A percentile compares a stretch with the other conserved stretches of the same genome.
Evolutionary conservation across 345 rosid genomes (phyloP).

Genomic region (Arabidopsis arenosa): DNA sequence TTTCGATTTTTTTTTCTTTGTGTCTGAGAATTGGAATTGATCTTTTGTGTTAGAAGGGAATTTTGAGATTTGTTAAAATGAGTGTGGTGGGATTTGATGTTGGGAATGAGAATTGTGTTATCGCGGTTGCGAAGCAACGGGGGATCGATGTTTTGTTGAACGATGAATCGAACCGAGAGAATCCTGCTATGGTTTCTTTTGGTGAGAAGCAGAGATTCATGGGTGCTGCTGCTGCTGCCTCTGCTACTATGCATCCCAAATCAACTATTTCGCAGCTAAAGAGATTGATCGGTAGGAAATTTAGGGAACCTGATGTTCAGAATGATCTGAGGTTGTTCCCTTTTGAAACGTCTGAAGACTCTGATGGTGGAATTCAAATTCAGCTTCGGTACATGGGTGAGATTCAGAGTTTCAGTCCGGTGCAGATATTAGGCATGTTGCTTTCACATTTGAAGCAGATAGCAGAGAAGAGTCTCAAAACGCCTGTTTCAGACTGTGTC

Average conservation of each 20-base stretch:
- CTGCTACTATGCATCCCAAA: constrained; percentile 76
- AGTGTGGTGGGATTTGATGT: constrained; percentile 81
- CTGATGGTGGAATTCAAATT: constrained; percentile 61
- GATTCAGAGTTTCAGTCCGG: constrained; percentile 54
- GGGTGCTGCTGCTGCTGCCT: constrained; percentile 83
- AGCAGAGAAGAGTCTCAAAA: constrained; percentile 56
- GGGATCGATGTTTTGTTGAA: constrained; percentile 80
- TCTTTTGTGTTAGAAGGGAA: not conserved
- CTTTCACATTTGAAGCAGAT: constrained; percentile 68
- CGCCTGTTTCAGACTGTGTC: constrained; percentile 60
- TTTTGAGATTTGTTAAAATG: constrained; percentile 49
- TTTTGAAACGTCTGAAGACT: constrained; percentile 51
- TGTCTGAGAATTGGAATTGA: not conserved
- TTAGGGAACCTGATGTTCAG: constrained; percentile 56
- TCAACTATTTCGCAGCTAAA: constrained; percentile 75
- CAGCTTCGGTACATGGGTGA: constrained; percentile 58
- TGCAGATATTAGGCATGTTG: constrained; percentile 68
- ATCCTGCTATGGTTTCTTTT: constrained; percentile 73
- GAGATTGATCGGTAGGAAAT: constrained; percentile 63
- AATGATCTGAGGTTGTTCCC: constrained; percentile 62
- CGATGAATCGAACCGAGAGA: constrained; percentile 75
- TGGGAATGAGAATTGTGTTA: constrained; percentile 83
- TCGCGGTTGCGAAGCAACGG: constrained; percentile 69
- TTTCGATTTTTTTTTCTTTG: not conserved
- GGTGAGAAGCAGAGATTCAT: constrained; percentile 86